Conservation (phyloP, 768 basidiomycete genomes). For the Baorangia bicolor region DNA sequence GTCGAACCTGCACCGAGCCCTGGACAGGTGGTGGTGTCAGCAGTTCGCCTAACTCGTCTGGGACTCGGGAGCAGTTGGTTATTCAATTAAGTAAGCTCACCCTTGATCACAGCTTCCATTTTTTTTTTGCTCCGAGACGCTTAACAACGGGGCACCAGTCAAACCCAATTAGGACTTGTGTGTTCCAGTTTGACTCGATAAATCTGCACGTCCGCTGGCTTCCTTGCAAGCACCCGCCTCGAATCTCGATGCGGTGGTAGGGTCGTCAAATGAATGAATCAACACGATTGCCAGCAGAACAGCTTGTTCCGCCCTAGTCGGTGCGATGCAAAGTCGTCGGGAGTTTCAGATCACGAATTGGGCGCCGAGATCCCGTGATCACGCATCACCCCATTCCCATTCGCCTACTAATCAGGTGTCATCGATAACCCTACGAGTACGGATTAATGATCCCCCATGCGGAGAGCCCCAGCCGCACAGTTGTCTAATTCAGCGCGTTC, state of each 20-base stretch:
- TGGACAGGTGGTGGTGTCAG: slow-evolving; percentile 17
- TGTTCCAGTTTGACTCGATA: slow-evolving; percentile 9
- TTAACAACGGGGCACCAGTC: slow-evolving; percentile 14
- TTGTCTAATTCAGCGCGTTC: slow-evolving; percentile 23
- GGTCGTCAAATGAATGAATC: slow-evolving; percentile 20
- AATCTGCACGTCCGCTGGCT: slow-evolving; percentile 12
- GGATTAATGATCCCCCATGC: slow-evolving; percentile 27
- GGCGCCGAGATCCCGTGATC: slow-evolving; percentile 18
- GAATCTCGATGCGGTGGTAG: slow-evolving; percentile 21
- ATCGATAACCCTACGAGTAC: slow-evolving; percentile 21
- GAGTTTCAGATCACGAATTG: slow-evolving; percentile 5
- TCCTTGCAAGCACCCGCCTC: slow-evolving; percentile 19
- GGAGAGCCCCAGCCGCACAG: slow-evolving; percentile 16
- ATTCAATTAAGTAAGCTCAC: slow-evolving; percentile 25
- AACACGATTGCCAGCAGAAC: slow-evolving; percentile 19
- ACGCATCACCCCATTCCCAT: slow-evolving; percentile 11
- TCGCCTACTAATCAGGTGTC: slow-evolving; percentile 12
- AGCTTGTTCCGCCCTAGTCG: slow-evolving; percentile 24
- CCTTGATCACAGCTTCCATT: slow-evolving; percentile 27
- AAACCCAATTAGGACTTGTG: slow-evolving; percentile 11
- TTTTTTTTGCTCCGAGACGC: slow-evolving; percentile 26
- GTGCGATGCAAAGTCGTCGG: slow-evolving; percentile 17
- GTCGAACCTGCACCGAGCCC: slow-evolving; percentile 25
- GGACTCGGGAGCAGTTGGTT: slow-evolving; percentile 3
- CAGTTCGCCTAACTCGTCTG: slow-evolving; percentile 17